Base-by-base conservation (phyloP, 2,329 filamentous ascomycete genomes). In the Davidsoniella australis region DNA sequence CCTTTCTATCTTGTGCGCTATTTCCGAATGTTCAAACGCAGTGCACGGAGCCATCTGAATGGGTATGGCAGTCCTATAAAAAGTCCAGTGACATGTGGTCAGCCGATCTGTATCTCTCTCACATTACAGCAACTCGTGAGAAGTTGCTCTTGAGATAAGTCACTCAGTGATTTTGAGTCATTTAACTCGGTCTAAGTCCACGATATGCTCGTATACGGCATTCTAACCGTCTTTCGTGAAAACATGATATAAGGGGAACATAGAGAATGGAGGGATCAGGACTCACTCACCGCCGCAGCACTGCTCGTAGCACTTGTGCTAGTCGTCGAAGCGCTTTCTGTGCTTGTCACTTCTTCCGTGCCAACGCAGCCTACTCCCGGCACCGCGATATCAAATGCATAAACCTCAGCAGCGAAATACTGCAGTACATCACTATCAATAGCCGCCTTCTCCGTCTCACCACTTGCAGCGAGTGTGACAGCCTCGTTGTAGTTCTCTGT, bases 331-430 rank as follows among this genome's bases (percentile, higher is more conserved):
- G 53, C 55, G 8, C 56, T 42, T 41, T 54, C 51, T 4, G 4
- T 26, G 8, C 26, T 26, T 9, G 17, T 7, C 8, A 17, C 36
- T 41, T 47, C 42, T 16, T 48, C 39, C 55, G 65, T 64, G 2
- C 78, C 77, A 0, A 71, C 60, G 59, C 79, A 83, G 0, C 79
- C 79, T 24, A 71, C 67, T 0, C 78, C 78, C 0, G 78, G 78
- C 4, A 75, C 65, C 6, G 74, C 74, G 56, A 83, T 68, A 53
- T 83, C 78, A 54, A 71, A 76, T 0, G 78, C 78, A 60, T 79
- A 84, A 1, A 68, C 76, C 52, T 82, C 77, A 5, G 81, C 69
- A 4, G 80, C 79, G 59, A 85, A 84, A 61, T 78, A 80, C 62
- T 81, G 76, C 40, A 84, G 65, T 0, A 72, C 69, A 54, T 81